Conservation (phyloP, 176 grass and related monocot genomes). For the Elaeis guineensis region DNA sequence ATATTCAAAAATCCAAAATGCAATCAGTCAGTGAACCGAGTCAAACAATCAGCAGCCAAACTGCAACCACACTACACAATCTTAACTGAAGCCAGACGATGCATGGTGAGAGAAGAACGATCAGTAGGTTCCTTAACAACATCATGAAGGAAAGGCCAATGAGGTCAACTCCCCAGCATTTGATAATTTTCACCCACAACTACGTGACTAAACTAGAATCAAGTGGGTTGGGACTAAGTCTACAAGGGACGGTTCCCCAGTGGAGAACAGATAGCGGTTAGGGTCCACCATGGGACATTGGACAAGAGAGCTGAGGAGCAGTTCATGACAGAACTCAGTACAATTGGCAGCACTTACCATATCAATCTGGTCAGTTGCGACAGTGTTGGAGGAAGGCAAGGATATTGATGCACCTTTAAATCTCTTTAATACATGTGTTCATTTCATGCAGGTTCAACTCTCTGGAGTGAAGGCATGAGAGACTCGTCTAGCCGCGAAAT, state of each 20-base stretch:
- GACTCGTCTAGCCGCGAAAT: too few species aligned
- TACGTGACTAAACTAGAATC: conserved; percentile 37
- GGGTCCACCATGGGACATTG: conserved; percentile 33
- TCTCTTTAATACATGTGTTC: neutral
- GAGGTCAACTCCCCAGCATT: conserved; percentile 41
- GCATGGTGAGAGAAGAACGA: conserved; percentile 37
- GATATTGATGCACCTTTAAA: neutral
- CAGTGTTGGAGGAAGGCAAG: neutral
- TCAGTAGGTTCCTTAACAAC: conserved; percentile 42
- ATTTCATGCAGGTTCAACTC: too few species aligned
- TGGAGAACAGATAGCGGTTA: conserved; percentile 37
- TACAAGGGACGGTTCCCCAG: conserved; percentile 47
- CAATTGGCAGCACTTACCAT: too few species aligned
- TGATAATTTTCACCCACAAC: conserved; percentile 27
- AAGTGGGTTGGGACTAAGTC: conserved; percentile 35
- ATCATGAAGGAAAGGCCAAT: conserved; percentile 50
- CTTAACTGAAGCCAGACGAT: too few species aligned
- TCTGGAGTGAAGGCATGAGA: too few species aligned
- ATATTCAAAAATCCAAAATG: too few species aligned
- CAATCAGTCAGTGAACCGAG: too few species aligned
- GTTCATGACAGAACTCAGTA: too few species aligned
- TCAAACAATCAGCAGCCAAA: too few species aligned
- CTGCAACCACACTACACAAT: too few species aligned
- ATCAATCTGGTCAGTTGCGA: neutral
- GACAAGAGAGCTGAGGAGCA: too few species aligned